Evolutionary conservation across 345 rosid species (phyloP), one percentile per base, ranked within the genome.

Genomic region (Angophora floribunda): DNA sequence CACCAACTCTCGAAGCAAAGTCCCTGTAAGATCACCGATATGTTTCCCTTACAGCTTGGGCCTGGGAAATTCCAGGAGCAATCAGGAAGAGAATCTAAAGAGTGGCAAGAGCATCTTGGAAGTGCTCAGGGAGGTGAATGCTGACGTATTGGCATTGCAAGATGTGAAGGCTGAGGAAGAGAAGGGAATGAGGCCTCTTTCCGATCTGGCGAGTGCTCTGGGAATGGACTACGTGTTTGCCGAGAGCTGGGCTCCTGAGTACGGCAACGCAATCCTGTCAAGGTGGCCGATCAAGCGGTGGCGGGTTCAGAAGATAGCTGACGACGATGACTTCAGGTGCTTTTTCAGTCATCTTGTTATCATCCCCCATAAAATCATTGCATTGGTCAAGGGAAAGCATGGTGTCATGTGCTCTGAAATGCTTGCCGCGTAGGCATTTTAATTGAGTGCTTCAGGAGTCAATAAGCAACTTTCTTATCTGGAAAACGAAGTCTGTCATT

Each of bases 211-310:
- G 51, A 90, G 94, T 6, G 93, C 96, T 8, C 89, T 96, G 80
- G 98, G 96, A 80, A 97, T 97, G 99, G 92, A 94, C 87, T 96
- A 94, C 3, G 97, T 94, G 90, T 97, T 97, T 87, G 97, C 98
- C 14, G 99, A 97, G 88, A 96, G 99, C 90, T 97, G 99, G 99
- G 98, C 97, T 16, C 99, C 99, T 0, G 97, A 96, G 89, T 97
- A 94, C 85, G 99, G 99, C 13, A 97, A 96, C 85, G 99, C 98
- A 4, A 89, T 96, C 91, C 87, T 96, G 65, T 96, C 99, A 3
- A 95, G 94, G 90, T 97, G 97, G 97, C 97, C 98, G 0, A 96
- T 96, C 85, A 94, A 95, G 93, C 91, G 91, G 51, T 97, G 98
- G 98, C 93, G 90, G 89, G 94, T 95, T 86, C 96, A 95, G 89